These are phyloP conservation scores for Sanghuangporus weigelae DNA, from an alignment of 1,284 basidiomycete species.

Conservation along the genomic window DNA sequence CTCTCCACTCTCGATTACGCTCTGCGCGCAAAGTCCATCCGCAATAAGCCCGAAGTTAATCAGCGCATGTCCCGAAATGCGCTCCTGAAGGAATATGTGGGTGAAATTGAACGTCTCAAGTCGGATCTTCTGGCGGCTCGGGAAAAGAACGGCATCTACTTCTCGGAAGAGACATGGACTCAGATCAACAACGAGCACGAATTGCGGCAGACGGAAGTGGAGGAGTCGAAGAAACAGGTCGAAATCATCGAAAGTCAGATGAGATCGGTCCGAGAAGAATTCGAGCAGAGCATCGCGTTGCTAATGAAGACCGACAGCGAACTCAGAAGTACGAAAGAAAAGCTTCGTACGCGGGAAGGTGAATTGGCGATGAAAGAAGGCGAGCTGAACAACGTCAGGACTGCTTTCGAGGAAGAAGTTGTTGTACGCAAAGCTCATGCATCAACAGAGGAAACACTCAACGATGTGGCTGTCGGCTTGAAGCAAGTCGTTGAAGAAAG, in stretches of 20 bases:
- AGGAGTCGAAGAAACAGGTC: slow-evolving; percentile 78
- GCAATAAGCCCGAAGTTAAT: slow-evolving; percentile 94
- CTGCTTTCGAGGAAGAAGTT: slow-evolving; percentile 70
- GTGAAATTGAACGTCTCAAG: slow-evolving; percentile 94
- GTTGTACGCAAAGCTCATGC: slow-evolving; percentile 74
- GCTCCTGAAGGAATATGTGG: slow-evolving; percentile 90
- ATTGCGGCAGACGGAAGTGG: slow-evolving; percentile 65
- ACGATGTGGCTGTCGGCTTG: slow-evolving; percentile 66
- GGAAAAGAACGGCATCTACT: slow-evolving; percentile 93
- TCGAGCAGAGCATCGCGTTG: slow-evolving; percentile 79
- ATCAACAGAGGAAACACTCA: slow-evolving; percentile 66
- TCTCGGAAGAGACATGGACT: slow-evolving; percentile 85
- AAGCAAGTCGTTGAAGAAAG: slow-evolving; percentile 65
- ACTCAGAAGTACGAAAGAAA: slow-evolving; percentile 58
- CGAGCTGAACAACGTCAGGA: slow-evolving; percentile 51
- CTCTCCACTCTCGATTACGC: slow-evolving; percentile 98
- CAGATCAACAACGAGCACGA: slow-evolving; percentile 79
- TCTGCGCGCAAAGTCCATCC: slow-evolving; percentile 91
- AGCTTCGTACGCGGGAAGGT: slow-evolving; percentile 50
- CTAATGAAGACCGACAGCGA: slow-evolving; percentile 74
- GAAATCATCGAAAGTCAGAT: slow-evolving; percentile 82
- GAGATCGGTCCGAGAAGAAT: slow-evolving; percentile 78
- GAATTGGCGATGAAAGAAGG: slow-evolving; percentile 47
- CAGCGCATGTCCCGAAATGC: slow-evolving; percentile 91
- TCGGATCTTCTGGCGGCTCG: slow-evolving; percentile 85